Evolutionary conservation across 257 asterid species (phyloP), one percentile per base, ranked within the genome.

Genomic region (Solanum boliviense): DNA sequence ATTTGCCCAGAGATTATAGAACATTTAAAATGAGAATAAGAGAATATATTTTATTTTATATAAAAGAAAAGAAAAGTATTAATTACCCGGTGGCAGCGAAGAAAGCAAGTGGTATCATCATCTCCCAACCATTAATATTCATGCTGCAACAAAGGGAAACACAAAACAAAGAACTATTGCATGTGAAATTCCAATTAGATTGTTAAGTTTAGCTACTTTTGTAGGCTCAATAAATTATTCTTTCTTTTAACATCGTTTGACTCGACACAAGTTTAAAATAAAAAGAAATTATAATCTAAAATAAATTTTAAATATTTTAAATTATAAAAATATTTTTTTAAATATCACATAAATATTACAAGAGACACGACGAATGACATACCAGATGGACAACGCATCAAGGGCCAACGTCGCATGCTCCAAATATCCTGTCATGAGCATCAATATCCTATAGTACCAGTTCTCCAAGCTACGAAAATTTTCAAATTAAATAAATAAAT

Each of bases 381-480:
- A 94, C 96, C 96, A 94, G 21, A 92, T 86, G 7, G 95, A 89
- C 62, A 94, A 78, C 9, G 95, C 94, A 90, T 92, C 94, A n/a
- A 93, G 93, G 0, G 92, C 93, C 13, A 93, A 3, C 15, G 92
- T 87, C 2, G 95, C 94, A 73, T 94, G 87, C 11, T 87, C 81
- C 81, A 92, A 85, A 88, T 88, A 79, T 31, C 94, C 95, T 16
- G 95, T 91, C 94, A 94, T 90, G 48, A 93, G 6, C 68, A 94
- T 88, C 74, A 93, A 83, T 48, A 92, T 93, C 85, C 94, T 87
- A 91, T 93, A 92, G 86, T 94, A 94, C 96, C 96, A 94, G 23
- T 92, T 93, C 90, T 94, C 96, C 95, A 94, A 72, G 88, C 96
- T 94, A 91, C 84, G 86, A 44, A 38, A 44, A 3, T 5, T 67